Percentiles rank a stretch among this genome's conserved stretches.
These are phyloP conservation scores for Tolypocladium pustulatum DNA, from an alignment of 2,329 filamentous ascomycete species.

Conservation along the genomic window DNA sequence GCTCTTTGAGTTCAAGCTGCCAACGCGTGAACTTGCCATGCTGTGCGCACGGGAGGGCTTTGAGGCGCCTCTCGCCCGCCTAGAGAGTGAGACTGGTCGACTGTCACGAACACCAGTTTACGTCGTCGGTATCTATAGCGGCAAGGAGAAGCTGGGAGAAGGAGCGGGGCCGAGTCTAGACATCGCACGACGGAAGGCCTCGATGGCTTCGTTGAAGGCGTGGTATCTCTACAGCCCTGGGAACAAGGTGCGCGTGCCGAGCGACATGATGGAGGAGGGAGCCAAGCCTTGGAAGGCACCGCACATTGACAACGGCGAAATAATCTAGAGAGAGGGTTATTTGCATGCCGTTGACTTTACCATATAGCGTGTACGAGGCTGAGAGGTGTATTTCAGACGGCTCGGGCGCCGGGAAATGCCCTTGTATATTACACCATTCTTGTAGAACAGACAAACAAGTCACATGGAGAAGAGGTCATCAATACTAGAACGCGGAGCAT, in stretches of 20 bases:
- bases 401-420: constrained; percentile 5
- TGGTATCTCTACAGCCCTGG: constrained; percentile 94
- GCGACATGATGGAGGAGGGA: constrained; percentile 54
- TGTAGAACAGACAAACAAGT: constrained; percentile 21
- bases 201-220: constrained; percentile 75
- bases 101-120: constrained; percentile 78
- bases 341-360: not conserved
- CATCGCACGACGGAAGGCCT: constrained; percentile 67
- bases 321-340: constrained; percentile 34
- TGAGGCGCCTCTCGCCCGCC: constrained; percentile 72
- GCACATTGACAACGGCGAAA: constrained; percentile 61
- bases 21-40: constrained; percentile 71
- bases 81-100: constrained; percentile 86
- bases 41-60: constrained; percentile 87
- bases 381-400: not conserved
- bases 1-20: constrained; percentile 77
- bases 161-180: constrained; percentile 70
- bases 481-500: no score
- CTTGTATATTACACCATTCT: constrained; percentile 27
- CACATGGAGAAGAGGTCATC: not conserved
- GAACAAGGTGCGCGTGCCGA: constrained; percentile 53
- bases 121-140: constrained; percentile 89
- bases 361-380: constrained; percentile 1
- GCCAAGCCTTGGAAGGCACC: constrained; percentile 55
- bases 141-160: constrained; percentile 83